These are phyloP conservation scores for Colletotrichum kahawae DNA, from an alignment of 2,329 filamentous ascomycete species.

Conservation along the genomic window DNA sequence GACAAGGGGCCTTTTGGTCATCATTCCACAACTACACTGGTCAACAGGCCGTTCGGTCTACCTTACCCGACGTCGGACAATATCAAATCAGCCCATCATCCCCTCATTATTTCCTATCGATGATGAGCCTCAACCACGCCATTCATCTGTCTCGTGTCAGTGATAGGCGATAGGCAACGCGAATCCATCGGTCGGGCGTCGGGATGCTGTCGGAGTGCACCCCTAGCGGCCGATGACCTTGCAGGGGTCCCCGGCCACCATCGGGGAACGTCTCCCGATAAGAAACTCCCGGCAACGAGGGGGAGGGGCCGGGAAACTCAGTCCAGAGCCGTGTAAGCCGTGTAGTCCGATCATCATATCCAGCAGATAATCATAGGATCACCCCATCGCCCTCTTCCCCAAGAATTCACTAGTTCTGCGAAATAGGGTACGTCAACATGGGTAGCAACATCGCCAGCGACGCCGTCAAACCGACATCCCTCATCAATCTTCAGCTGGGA, in stretches of 20 bases:
- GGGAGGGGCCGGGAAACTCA: neutral
- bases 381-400: accelerated
- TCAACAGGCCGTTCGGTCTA: neutral
- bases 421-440: neutral
- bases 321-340: neutral
- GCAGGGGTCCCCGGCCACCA: neutral
- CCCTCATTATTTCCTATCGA: neutral
- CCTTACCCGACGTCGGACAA: neutral
- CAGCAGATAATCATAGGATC: neutral
- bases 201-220: neutral
- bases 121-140: neutral
- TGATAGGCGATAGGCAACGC: neutral
- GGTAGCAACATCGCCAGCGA: neutral
- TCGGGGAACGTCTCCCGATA: neutral
- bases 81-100: too few relatives aligned
- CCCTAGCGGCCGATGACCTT: neutral
- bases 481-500: conserved; percentile 70
- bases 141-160: accelerated
- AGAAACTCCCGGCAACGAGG: neutral
- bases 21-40: neutral
- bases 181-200: neutral
- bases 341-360: neutral
- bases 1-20: neutral
- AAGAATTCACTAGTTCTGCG: neutral
- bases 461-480: conserved; percentile 20